Percentiles rank a stretch among this genome's conserved stretches.
These are phyloP conservation scores for Scheffersomyces lignicola DNA, from an alignment of 1,139 yeast species.

Conservation along the genomic window DNA sequence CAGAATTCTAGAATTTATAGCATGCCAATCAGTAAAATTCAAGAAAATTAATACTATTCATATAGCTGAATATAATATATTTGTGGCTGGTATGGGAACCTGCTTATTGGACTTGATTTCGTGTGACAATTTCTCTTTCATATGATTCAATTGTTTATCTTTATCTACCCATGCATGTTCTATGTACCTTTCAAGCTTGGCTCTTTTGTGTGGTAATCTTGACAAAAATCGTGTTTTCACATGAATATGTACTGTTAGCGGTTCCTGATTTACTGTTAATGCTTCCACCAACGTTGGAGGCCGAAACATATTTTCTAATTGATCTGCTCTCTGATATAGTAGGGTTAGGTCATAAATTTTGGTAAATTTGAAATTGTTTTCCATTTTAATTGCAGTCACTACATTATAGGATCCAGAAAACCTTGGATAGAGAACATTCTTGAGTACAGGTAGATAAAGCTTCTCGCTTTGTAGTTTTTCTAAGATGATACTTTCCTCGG, in stretches of 20 bases:
- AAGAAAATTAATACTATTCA: constrained; percentile 17
- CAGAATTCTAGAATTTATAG: constrained; percentile 72
- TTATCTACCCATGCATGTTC: constrained; percentile 72
- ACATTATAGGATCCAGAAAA: constrained; percentile 53
- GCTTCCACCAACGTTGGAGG: constrained; percentile 60
- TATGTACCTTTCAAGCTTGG: constrained; percentile 65
- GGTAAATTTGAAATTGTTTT: constrained; percentile 20
- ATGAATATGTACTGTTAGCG: constrained; percentile 48
- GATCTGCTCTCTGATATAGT: constrained; percentile 31
- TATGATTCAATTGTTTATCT: constrained; percentile 37
- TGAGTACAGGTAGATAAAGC: constrained; percentile 52
- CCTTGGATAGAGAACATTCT: constrained; percentile 65
- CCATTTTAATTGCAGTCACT: constrained; percentile 20
- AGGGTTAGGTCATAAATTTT: constrained; percentile 56
- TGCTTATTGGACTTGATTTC: background rate
- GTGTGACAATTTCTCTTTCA: constrained; percentile 6
- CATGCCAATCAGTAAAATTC: constrained; percentile 42
- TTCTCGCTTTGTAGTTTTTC: constrained; percentile 53
- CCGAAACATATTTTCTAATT: constrained; percentile 10
- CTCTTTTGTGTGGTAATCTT: constrained; percentile 52
- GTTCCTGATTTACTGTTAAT: constrained; percentile 43
- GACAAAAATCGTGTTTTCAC: constrained; percentile 46
- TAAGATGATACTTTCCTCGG: constrained; percentile 42
- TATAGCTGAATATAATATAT: constrained; percentile 1
- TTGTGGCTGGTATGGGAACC: background rate